phyloP scores from a whole-genome alignment of 1,284 basidiomycete genomes.

The Vanrija pseudolonga region DNA sequence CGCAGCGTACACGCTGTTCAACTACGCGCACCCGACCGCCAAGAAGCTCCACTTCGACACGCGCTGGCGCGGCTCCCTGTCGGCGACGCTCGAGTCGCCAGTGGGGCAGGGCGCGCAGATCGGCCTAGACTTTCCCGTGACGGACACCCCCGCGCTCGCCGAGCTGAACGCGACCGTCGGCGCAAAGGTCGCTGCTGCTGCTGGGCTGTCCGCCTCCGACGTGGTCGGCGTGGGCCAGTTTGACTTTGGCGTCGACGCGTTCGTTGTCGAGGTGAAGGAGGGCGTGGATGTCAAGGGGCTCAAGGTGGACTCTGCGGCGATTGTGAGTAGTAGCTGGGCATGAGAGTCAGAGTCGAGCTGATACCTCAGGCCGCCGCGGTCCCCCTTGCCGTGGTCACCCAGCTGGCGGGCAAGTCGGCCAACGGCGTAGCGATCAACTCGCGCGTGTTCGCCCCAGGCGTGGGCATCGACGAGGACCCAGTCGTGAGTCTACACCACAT shows the following conservation, averaged over 20 bases:
- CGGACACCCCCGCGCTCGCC: constrained; percentile 31
- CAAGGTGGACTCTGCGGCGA: constrained; percentile 12
- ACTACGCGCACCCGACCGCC: constrained; percentile 15
- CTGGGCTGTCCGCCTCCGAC: constrained; percentile 1
- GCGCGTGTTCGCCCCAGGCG: constrained; percentile 29
- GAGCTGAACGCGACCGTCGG: background rate
- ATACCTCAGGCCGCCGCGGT: background rate
- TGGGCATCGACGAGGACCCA: constrained; percentile 39
- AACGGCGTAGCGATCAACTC: constrained; percentile 9
- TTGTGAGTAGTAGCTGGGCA: constrained; percentile 19
- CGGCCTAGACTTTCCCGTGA: constrained; percentile 68
- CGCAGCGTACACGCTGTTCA: constrained; percentile 30
- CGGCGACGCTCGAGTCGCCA: constrained; percentile 16
- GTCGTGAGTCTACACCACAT: constrained; percentile 25
- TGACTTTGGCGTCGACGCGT: constrained; percentile 6
- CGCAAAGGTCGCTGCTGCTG: background rate
- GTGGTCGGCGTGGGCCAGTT: constrained; percentile 9
- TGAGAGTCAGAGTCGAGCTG: too few relatives aligned
- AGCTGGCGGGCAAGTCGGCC: constrained; percentile 8
- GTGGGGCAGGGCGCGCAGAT: constrained; percentile 1
- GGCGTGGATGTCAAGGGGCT: constrained; percentile 17
- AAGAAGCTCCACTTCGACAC: constrained; percentile 27
- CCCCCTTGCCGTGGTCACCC: constrained; percentile 23
- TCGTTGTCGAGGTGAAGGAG: constrained; percentile 18
- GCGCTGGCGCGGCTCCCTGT: constrained; percentile 26